A percentile compares a stretch with the other conserved stretches of the same genome.
phyloP scores from a whole-genome alignment of 192 early-diverging fungal species.

The Mortierella hygrophila region DNA sequence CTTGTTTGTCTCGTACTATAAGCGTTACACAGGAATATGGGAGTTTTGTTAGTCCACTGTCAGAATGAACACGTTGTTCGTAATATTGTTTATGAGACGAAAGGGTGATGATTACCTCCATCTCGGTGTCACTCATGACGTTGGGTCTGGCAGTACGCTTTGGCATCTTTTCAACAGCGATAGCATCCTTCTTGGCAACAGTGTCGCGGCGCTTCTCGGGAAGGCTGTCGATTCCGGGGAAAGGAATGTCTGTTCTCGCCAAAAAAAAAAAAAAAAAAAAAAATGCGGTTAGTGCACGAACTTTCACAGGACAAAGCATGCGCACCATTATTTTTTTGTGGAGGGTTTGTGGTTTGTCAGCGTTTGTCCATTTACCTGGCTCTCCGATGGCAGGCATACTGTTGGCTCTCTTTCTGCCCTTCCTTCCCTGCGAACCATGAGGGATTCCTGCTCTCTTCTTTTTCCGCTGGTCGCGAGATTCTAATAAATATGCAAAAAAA shows the following conservation, averaged over 20 bases:
- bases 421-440: conserved; percentile 31
- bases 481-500: neutral
- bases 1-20: conserved; percentile 41
- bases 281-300: neutral
- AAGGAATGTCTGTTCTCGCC: conserved; percentile 4
- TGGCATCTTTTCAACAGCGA: conserved; percentile 3
- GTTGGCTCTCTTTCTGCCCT: conserved; percentile 52
- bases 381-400: conserved; percentile 46
- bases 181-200: conserved; percentile 23
- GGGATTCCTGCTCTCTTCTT: conserved; percentile 49
- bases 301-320: neutral
- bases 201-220: conserved; percentile 27
- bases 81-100: neutral
- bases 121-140: conserved; percentile 73
- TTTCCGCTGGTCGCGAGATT: conserved; percentile 20
- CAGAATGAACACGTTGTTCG: no score
- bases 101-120: conserved; percentile 55
- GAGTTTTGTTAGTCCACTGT: neutral
- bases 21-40: neutral
- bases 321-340: neutral
- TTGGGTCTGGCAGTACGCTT: conserved; percentile 32
- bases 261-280: neutral
- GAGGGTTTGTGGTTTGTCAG: neutral
- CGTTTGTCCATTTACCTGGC: conserved; percentile 33
- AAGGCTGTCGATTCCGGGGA: neutral